Evolutionary conservation across 495 filamentous ascomycete genomes (phyloP), one percentile per base, ranked within the genome.

Genomic region (Recurvomyces mirabilis): DNA sequence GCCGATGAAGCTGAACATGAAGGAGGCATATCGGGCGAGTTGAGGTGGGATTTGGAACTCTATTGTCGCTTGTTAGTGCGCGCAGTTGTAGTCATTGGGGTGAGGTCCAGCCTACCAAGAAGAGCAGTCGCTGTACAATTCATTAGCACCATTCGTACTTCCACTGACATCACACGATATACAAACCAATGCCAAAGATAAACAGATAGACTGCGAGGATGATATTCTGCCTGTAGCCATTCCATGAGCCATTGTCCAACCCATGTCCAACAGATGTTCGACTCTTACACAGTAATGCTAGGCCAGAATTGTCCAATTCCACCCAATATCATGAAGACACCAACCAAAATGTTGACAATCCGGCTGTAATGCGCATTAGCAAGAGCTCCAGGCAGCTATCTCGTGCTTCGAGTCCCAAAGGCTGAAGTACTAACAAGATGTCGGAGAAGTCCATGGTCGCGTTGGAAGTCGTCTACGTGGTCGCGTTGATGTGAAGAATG

Each of bases 1-100:
- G 41, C 91, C 91, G 53, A 96, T 61, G 74, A 99, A 96, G 34
- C 81, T 87, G 73, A 95, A 96, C 59, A 96, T 78, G 77, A 99
- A 99, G 19, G 82, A 87, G 14, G 88, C 91, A 72, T 96, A 95
- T 61, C 83, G 78, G 46, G 86, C 81, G 28, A 93, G 71, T 61
- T 94, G 87, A 25, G 87, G 84, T 4, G 93, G 93, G 52, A 94
- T 87, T 65, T 93, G 88, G 66, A 94, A 91, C 66, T 99, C 91
- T 67, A 23, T 26, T 14, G 21, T 12, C 3, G 32, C 7, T 9
- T 9, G 11, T 12, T 36, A 36, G 32, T 6, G n/a, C n/a, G n/a
- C n/a, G n/a, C n/a, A n/a, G n/a, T n/a, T n/a, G n/a, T n/a, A n/a
- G n/a, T n/a, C n/a, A n/a, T n/a, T n/a, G n/a, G n/a, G n/a, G n/a